Evolutionary conservation across 768 basidiomycete genomes (phyloP), one percentile per base, ranked within the genome.

Genomic region (Serendipita vermifera): DNA sequence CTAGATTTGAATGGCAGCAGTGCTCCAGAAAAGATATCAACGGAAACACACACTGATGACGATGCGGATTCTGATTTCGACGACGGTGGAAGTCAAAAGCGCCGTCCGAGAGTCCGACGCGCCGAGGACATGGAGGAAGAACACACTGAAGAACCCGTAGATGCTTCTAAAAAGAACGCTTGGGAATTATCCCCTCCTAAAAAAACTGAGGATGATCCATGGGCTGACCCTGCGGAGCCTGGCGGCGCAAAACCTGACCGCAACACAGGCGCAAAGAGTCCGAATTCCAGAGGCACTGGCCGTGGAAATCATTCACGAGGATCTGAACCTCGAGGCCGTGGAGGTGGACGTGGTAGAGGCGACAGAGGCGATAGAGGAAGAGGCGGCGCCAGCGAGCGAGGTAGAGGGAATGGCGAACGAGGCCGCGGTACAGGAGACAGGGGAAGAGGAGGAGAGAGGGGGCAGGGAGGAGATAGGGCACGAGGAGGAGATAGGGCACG

Each of bases 391-490:
- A 3, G 6, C 20, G 38, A 39, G 31, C 33, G 38, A 39, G 55
- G 55, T 15, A 40, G 38, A 31, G 55, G 20, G 20, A 24, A 24
- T 22, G n/a, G 24, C 15, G 55, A 32, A 40, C 20, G 55, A 39
- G 55, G 55, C 17, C 9, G 33, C 14, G 54, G 54, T 43, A 22
- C 11, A 11, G 38, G 54, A 11, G 33, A 14, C 14, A 55, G 54
- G 29, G 54, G 54, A 20, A 56, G 54, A 55, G 54, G 54, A n/a
- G 32, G 20, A 56, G 36, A 39, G 31, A 56, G 55, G 29, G 55
- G 36, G 22, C 46, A n/a, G n/a, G n/a, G 46, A 15, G 15, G 17
- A 6, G 39, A 41, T 20, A 41, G 39, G 26, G 39, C 6, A 20
- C 39, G 39, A 41, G 46, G 46, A 51, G 15, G 17, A 6, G 39